These are phyloP conservation scores for Mycena metata DNA, from an alignment of 768 basidiomycete species.

Conservation along the genomic window DNA sequence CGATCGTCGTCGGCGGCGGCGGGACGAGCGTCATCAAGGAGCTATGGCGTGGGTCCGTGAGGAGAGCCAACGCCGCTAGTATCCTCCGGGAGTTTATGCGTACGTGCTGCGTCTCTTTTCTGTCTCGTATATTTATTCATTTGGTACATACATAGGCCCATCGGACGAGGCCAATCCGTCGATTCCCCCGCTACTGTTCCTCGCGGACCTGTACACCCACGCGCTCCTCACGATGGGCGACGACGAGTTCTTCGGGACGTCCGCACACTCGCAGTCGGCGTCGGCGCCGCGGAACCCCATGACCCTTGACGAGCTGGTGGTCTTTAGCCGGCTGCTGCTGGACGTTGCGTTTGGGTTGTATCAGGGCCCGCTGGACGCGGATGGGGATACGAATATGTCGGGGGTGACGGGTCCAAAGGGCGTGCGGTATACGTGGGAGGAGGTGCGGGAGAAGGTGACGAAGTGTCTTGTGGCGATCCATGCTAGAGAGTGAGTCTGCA, in stretches of 20 bases:
- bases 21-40: constrained; percentile 79
- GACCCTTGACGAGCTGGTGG: constrained; percentile 81
- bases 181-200: constrained; percentile 79
- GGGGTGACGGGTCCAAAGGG: constrained; percentile 49
- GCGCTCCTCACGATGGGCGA: constrained; percentile 93
- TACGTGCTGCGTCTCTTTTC: constrained; percentile 8
- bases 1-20: constrained; percentile 61
- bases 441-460: constrained; percentile 81
- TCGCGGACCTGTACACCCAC: constrained; percentile 86
- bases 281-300: constrained; percentile 77
- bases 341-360: constrained; percentile 86
- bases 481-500: constrained; percentile 82
- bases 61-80: constrained; percentile 53
- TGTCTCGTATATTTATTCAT: not conserved
- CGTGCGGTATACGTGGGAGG: constrained; percentile 70
- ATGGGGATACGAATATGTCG: constrained; percentile 42
- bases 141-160: not conserved
- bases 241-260: constrained; percentile 90
- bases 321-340: constrained; percentile 82
- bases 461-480: constrained; percentile 85
- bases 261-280: constrained; percentile 39
- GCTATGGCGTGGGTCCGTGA: constrained; percentile 77
- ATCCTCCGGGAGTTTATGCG: constrained; percentile 30
- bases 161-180: constrained; percentile 58
- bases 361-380: constrained; percentile 58